Evolutionary conservation across 2,329 filamentous ascomycete genomes (phyloP), one percentile per base, ranked within the genome.

Genomic region (Cladosporium cucumerinum): DNA sequence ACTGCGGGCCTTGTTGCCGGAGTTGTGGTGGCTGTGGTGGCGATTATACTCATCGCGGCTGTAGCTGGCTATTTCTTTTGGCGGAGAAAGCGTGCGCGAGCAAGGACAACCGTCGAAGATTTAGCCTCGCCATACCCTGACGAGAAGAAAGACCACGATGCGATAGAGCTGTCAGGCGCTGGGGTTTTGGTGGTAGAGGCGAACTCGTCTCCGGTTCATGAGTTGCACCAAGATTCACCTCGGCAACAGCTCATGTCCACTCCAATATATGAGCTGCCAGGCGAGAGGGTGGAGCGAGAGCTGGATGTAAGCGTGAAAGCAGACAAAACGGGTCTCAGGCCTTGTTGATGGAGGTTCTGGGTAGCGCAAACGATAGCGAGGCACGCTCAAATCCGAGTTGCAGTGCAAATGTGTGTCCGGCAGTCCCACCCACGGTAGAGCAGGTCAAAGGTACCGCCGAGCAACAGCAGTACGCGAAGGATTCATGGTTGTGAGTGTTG

Each of bases 231-330:
- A 21, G 61, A 64, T 34, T 30, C 36, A 18, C 11, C 48, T 32
- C 52, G 23, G 1, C 39, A 51, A n/a, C 52, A 64, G 61, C 61
- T 64, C n/a, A 64, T 64, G 61, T 64, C 61, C 16, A 32, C 34
- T 34, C 61, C 52, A 23, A 39, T 64, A 28, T 57, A 57, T n/a
- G 61, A 64, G 54, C 18, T 64, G 39, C 21, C 43, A 14, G 61
- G 32, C 18, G 52, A 58, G 5, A 51, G 26, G 18, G 52, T 52
- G 1, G 52, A 52, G n/a, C 12, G 30, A 25, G 61, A 64, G 52
- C 36, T 64, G 25, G 61, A 64, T 5, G 49, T 49, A 5, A 23
- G 21, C 18, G 10, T 21, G n/a, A 54, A 54, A 54, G 51, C 26
- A n/a, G 51, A 30, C 11, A 54, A 32, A 54, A 26, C n/a, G 8